phyloP scores from a whole-genome alignment of 768 basidiomycete species.

The Chlorophyllum brunneum region DNA sequence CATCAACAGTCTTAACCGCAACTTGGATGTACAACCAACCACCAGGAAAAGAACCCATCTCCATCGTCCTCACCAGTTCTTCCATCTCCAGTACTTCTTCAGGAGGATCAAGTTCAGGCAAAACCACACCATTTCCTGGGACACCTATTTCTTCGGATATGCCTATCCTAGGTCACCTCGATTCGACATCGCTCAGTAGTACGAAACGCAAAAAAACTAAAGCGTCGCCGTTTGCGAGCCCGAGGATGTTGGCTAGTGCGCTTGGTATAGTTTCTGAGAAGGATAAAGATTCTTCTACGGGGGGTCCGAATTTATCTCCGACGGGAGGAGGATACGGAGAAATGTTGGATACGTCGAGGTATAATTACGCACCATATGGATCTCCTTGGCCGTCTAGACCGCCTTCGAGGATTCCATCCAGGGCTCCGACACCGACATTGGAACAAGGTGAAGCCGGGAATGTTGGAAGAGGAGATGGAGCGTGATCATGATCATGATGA shows the following conservation, averaged over 20 bases:
- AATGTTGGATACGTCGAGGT: conserved; percentile 32
- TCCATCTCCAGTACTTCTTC: no score
- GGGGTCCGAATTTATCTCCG: not conserved
- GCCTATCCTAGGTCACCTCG: conserved; percentile 59
- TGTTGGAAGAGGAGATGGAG: not conserved
- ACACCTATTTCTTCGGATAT: conserved; percentile 41
- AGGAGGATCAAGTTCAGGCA: no score
- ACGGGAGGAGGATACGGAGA: conserved; percentile 16
- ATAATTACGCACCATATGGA: conserved; percentile 37
- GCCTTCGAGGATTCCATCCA: conserved; percentile 31
- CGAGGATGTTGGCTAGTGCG: conserved; percentile 37
- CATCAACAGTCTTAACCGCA: conserved; percentile 78
- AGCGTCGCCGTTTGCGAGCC: conserved; percentile 17
- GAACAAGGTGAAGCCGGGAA: not conserved
- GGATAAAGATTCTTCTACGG: not conserved
- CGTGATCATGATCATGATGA: not conserved
- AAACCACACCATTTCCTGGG: no score
- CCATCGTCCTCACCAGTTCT: conserved; percentile 21
- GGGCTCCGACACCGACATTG: conserved; percentile 21
- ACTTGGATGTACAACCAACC: conserved; percentile 97
- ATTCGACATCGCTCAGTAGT: conserved; percentile 29
- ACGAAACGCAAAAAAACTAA: conserved; percentile 27
- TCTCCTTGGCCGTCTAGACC: conserved; percentile 36
- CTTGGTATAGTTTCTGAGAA: conserved; percentile 35
- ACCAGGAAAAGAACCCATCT: conserved; percentile 26